Conservation (phyloP, 768 basidiomycete genomes). For the Leccinellum albellum region DNA sequence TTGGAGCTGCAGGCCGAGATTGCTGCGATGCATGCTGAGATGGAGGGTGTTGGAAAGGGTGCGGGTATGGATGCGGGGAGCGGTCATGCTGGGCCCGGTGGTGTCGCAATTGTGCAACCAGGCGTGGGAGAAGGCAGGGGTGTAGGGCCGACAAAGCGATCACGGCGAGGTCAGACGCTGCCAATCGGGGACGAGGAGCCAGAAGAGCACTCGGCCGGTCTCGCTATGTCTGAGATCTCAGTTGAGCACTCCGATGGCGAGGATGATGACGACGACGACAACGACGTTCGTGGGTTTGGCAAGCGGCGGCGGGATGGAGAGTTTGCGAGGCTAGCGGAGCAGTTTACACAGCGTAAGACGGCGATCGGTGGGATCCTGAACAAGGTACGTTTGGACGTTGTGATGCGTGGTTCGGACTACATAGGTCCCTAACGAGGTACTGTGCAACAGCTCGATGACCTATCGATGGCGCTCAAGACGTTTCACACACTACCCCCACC, state of each 20-base stretch:
- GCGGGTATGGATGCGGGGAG: not conserved
- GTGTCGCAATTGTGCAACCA: not conserved
- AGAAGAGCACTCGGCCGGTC: conserved; percentile 16
- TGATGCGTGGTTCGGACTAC: not conserved
- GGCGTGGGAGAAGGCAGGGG: conserved; percentile 13
- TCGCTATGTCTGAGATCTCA: conserved; percentile 21
- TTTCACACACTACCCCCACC: conserved; percentile 46
- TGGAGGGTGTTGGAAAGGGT: conserved; percentile 53
- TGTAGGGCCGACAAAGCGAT: conserved; percentile 17
- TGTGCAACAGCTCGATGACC: conserved; percentile 25
- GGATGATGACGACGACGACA: conserved; percentile 33
- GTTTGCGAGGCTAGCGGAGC: conserved; percentile 62
- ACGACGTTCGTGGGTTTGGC: conserved; percentile 53
- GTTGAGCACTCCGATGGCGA: conserved; percentile 32
- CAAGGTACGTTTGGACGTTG: conserved; percentile 44
- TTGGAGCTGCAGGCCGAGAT: conserved; percentile 70
- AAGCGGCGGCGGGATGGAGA: conserved; percentile 59
- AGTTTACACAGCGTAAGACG: conserved; percentile 66
- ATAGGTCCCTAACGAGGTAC: not conserved
- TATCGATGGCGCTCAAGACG: conserved; percentile 35
- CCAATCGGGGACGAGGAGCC: conserved; percentile 28
- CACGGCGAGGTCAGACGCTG: conserved; percentile 34
- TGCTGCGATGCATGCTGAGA: conserved; percentile 66
- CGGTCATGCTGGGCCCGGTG: not conserved
- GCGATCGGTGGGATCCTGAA: conserved; percentile 69